These are phyloP conservation scores for Babesia gibsoni DNA, from an alignment of 169 alveolate genomes.

Conservation along the genomic window DNA sequence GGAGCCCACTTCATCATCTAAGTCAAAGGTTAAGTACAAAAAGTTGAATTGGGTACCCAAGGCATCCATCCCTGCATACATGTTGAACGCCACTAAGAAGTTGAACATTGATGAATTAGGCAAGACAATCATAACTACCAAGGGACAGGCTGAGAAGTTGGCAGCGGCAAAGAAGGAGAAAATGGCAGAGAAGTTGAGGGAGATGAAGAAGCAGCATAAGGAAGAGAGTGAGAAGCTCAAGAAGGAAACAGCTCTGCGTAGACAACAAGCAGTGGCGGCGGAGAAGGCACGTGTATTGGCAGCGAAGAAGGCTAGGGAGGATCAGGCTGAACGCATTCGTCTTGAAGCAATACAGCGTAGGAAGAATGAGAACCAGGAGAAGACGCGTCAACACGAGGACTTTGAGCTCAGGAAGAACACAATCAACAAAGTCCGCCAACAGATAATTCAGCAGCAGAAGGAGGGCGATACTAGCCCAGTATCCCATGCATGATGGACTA, in stretches of 20 bases:
- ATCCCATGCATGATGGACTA: too few relatives aligned
- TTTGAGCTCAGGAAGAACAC: conserved; percentile 33
- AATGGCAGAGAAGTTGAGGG: neutral
- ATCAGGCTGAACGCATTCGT: conserved; percentile 26
- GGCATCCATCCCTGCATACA: conserved; percentile 59
- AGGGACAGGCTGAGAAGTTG: conserved; percentile 28
- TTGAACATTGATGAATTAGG: conserved; percentile 30
- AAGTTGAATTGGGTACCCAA: conserved; percentile 65
- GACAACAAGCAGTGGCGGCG: conserved; percentile 39
- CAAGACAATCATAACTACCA: conserved; percentile 16
- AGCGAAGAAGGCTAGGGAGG: conserved; percentile 51
- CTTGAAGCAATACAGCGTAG: conserved; percentile 36
- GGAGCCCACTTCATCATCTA: neutral
- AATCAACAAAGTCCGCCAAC: conserved; percentile 36
- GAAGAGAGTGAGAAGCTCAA: conserved; percentile 24
- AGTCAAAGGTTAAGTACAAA: neutral
- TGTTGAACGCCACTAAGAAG: conserved; percentile 22
- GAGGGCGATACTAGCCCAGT: too few relatives aligned
- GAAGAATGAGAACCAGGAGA: conserved; percentile 13
- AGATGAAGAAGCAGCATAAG: conserved; percentile 24
- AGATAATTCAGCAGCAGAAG: conserved; percentile 9
- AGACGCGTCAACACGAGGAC: conserved; percentile 15
- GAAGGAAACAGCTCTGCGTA: neutral
- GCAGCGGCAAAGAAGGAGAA: conserved; percentile 34
- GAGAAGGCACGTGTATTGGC: conserved; percentile 54